These are phyloP conservation scores for Aspergillus japonicus DNA, from an alignment of 2,329 filamentous ascomycete genomes.

Conservation along the genomic window DNA sequence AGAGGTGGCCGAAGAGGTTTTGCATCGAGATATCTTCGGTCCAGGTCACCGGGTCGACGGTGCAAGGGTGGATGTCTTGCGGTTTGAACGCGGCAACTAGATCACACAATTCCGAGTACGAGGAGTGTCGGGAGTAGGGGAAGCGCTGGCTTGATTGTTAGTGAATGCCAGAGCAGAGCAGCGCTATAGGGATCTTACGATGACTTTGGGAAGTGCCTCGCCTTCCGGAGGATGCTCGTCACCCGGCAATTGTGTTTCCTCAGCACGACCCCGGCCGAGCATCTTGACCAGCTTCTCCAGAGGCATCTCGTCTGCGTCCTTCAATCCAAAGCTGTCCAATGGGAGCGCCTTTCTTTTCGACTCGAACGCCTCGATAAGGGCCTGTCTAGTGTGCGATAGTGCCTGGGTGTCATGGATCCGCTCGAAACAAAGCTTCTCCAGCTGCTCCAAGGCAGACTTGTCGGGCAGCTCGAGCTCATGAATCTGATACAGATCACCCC, in stretches of 20 bases:
- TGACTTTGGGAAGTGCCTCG: conserved; percentile 28
- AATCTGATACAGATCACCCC: conserved; percentile 68
- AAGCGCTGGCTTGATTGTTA: conserved; percentile 54
- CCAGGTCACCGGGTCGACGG: conserved; percentile 66
- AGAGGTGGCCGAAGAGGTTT: conserved; percentile 69
- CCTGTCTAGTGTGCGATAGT: conserved; percentile 29
- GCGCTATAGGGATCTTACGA: conserved; percentile 28
- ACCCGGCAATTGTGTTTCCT: conserved; percentile 2
- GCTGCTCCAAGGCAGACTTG: conserved; percentile 47
- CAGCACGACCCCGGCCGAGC: conserved; percentile 26
- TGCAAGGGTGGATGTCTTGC: conserved; percentile 79
- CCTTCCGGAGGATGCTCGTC: neutral
- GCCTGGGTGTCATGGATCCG: conserved; percentile 32
- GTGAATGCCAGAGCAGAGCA: neutral
- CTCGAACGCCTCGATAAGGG: conserved; percentile 32
- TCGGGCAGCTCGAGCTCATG: conserved; percentile 64
- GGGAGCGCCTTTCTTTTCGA: conserved; percentile 37
- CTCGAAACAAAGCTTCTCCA: conserved; percentile 54
- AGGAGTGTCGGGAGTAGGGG: conserved; percentile 87
- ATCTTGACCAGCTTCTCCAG: conserved; percentile 36
- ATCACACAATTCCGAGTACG: conserved; percentile 73
- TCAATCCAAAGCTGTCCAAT: conserved; percentile 39
- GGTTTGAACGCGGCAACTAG: conserved; percentile 69
- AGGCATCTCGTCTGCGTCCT: conserved; percentile 38
- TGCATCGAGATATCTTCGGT: conserved; percentile 60